phyloP scores from a whole-genome alignment of 2,329 filamentous ascomycete species.

The Penicillium expansum region DNA sequence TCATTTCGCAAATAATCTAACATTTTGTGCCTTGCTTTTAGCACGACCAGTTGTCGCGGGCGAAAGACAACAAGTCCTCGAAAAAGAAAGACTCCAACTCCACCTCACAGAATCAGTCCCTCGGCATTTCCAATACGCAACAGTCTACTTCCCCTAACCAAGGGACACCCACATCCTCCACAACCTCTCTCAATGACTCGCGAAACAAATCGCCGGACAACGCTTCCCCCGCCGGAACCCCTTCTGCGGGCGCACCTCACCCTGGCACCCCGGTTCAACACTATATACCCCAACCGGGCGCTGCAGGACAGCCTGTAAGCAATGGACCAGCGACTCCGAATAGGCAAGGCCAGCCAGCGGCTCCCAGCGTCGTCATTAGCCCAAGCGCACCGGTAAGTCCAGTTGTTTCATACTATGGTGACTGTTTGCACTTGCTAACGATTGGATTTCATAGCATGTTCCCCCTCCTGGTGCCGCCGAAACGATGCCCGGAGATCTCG shows the following conservation, averaged over 20 bases:
- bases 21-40: conserved; percentile 29
- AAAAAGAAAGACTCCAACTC: conserved; percentile 66
- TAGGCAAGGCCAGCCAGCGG: conserved; percentile 61
- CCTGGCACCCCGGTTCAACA: conserved; percentile 37
- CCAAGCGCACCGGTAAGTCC: conserved; percentile 81
- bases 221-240: conserved; percentile 31
- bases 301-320: conserved; percentile 36
- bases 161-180: conserved; percentile 81
- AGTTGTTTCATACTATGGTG: conserved; percentile 4
- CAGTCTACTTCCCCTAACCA: conserved; percentile 61
- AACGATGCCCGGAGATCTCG: conserved; percentile 96
- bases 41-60: conserved; percentile 84
- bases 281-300: conserved; percentile 37
- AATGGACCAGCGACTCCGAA: conserved; percentile 61
- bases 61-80: conserved; percentile 82
- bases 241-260: conserved; percentile 28
- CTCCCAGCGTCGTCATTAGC: conserved; percentile 90
- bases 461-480: conserved; percentile 91
- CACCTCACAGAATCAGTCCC: conserved; percentile 68
- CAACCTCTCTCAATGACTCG: conserved; percentile 78
- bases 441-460: conserved; percentile 62
- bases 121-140: conserved; percentile 47
- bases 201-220: conserved; percentile 69
- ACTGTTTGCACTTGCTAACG: conserved; percentile 5
- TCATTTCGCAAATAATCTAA: conserved; percentile 11